These are phyloP conservation scores for Spergularia azorica DNA, from an alignment of 179 eudicot species.

Conservation along the genomic window DNA sequence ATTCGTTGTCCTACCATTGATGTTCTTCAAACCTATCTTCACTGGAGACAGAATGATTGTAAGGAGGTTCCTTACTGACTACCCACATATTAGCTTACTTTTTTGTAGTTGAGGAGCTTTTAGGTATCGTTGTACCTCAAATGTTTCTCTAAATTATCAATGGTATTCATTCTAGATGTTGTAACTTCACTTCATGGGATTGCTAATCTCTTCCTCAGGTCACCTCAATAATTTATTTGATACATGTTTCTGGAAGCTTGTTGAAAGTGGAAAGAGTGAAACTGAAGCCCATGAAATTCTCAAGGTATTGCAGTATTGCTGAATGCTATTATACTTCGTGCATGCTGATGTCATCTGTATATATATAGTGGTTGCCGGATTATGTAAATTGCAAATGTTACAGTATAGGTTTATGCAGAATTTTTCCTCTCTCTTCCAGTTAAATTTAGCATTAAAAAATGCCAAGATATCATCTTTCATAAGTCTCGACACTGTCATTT, in stretches of 20 bases:
- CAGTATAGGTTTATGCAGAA: neutral
- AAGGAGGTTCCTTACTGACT: constrained; percentile 32
- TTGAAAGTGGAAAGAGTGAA: constrained; percentile 59
- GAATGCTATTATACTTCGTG: constrained; percentile 12
- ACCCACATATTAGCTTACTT: neutral
- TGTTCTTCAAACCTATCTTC: constrained; percentile 80
- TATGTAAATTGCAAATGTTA: neutral
- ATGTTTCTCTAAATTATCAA: neutral
- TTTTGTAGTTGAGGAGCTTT: neutral
- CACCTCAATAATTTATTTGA: constrained; percentile 61
- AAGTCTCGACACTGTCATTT: neutral
- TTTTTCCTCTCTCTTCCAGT: neutral
- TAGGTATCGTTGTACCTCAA: neutral
- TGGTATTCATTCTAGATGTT: neutral
- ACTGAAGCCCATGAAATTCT: constrained; percentile 60
- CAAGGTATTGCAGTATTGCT: constrained; percentile 41
- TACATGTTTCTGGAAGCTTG: constrained; percentile 78
- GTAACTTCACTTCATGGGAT: neutral
- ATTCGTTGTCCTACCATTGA: constrained; percentile 72
- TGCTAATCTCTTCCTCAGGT: constrained; percentile 43
- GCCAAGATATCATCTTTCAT: neutral
- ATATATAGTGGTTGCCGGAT: neutral
- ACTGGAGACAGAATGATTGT: constrained; percentile 89
- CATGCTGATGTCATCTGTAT: constrained; percentile 5
- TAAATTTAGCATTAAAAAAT: neutral